Percentiles rank a stretch among this genome's conserved stretches.
phyloP scores from a whole-genome alignment of 1,139 yeast genomes.

The Citeromyces hawaiiensis region DNA sequence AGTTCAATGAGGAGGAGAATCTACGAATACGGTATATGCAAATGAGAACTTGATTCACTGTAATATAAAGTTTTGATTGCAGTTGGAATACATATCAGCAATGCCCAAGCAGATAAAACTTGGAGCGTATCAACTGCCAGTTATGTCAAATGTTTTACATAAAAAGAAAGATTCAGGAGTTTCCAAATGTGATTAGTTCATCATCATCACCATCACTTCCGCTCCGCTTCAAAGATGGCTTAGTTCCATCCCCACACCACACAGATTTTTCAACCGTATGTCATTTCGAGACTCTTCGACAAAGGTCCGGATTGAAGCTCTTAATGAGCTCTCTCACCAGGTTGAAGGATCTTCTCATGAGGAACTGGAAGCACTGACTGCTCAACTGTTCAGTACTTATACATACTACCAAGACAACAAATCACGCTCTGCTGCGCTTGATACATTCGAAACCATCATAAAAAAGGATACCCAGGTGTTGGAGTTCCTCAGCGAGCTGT shows the following conservation, averaged over 20 bases:
- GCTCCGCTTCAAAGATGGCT: no score
- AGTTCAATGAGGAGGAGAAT: no score
- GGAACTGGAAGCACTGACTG: slow-evolving; percentile 6
- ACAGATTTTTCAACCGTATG: slow-evolving; percentile 1
- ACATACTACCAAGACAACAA: slow-evolving; percentile 36
- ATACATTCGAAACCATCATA: slow-evolving; percentile 23
- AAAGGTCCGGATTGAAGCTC: slow-evolving; percentile 3
- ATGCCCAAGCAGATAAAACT: no score
- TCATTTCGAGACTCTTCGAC: slow-evolving; percentile 3
- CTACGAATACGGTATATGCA: no score
- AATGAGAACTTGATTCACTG: no score
- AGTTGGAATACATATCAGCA: no score
- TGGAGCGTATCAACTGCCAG: no score
- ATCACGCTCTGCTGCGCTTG: slow-evolving; percentile 28
- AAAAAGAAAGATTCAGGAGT: no score
- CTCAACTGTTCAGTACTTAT: slow-evolving; percentile 27
- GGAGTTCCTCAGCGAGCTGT: slow-evolving; percentile 22
- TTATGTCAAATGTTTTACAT: no score
- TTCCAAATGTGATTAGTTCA: no score
- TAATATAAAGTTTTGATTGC: no score
- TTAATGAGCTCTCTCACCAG: background rate
- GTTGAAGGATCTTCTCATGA: background rate
- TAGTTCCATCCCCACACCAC: background rate
- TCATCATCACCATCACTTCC: no score
- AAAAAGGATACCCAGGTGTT: slow-evolving; percentile 20